Conservation (phyloP, 495 filamentous ascomycete species). For the Pyronema omphalodes region DNA sequence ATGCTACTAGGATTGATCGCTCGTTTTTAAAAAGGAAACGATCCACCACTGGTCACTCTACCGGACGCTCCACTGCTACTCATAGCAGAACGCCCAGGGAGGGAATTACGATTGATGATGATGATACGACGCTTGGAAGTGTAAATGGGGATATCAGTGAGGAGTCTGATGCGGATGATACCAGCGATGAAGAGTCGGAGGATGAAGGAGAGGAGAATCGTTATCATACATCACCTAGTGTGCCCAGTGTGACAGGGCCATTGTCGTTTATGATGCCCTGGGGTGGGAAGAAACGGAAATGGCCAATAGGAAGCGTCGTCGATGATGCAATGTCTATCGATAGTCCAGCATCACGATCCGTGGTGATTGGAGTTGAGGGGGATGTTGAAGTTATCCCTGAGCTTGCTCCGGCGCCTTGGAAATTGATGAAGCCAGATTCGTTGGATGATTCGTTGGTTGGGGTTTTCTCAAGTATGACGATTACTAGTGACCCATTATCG, state of each 20-base stretch:
- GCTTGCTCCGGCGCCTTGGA: constrained; percentile 20
- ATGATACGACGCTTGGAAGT: background rate
- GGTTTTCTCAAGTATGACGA: constrained; percentile 14
- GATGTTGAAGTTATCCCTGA: constrained; percentile 12
- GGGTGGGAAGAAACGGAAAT: constrained; percentile 15
- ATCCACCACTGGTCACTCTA: constrained; percentile 8
- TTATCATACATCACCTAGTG: background rate
- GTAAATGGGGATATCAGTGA: constrained; percentile 18
- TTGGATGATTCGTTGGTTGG: constrained; percentile 17
- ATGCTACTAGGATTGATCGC: constrained; percentile 1
- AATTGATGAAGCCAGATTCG: constrained; percentile 20
- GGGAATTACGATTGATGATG: background rate
- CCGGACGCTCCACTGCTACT: constrained; percentile 4
- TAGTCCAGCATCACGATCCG: constrained; percentile 3
- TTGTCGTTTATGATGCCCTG: background rate
- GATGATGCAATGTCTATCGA: background rate
- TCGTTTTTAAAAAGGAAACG: constrained; percentile 6
- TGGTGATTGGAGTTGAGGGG: constrained; percentile 8
- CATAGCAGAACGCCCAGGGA: constrained; percentile 9
- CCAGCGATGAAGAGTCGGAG: constrained; percentile 7
- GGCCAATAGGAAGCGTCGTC: constrained; percentile 14
- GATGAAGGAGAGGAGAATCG: constrained; percentile 9
- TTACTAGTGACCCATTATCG: constrained; percentile 3
- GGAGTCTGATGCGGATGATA: constrained; percentile 23
- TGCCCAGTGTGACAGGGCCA: background rate